Base-by-base conservation (phyloP, 2,329 filamentous ascomycete genomes). In the Pseudofabraea citricarpa region DNA sequence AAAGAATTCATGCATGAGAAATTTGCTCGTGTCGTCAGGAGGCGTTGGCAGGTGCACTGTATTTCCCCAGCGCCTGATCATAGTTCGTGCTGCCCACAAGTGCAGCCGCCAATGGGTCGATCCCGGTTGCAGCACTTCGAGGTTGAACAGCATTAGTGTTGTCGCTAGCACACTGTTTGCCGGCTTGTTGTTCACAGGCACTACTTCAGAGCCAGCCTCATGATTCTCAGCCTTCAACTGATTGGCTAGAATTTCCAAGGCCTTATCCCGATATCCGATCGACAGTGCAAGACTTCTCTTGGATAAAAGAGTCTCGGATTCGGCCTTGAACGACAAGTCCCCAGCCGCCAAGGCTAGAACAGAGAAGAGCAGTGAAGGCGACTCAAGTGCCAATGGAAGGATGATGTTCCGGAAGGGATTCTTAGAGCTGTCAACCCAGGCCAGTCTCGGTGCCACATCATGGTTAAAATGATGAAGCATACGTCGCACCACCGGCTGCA, bases 371-470 rank as follows among this genome's bases (percentile, higher is more conserved):
- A 44, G 20, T 24, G 36, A 37, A 5, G 36, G 36, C 9, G 19
- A 44, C 21, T 38, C 32, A 20, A 40, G 20, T 1, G 36, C 36
- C 16, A 44, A 16, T 3, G 42, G 42, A 33, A 39, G 12, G n/a
- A 44, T 40, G 10, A 24, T 32, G 20, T 40, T 44, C 16, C 42
- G 23, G 35, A 35, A 44, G 2, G 36, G 42, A 33, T 44, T 44
- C 9, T 44, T 36, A 10, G 26, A n/a, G 13, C 42, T 44, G 27
- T 44, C 42, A 19, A 44, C 42, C 42, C 42, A 44, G 22, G 26
- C 35, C 1, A 44, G 36, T 8, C 24, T 20, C 12, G 19, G 35
- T 6, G 36, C 42, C 19, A 44, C 24, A 21, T 26, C 27, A 20
- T 40, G 26, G 13, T 40, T 26, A 24, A 36, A 44, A 27, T 44